Base-by-base conservation (phyloP, 495 filamentous ascomycete genomes). In the Penicillium antarcticum region DNA sequence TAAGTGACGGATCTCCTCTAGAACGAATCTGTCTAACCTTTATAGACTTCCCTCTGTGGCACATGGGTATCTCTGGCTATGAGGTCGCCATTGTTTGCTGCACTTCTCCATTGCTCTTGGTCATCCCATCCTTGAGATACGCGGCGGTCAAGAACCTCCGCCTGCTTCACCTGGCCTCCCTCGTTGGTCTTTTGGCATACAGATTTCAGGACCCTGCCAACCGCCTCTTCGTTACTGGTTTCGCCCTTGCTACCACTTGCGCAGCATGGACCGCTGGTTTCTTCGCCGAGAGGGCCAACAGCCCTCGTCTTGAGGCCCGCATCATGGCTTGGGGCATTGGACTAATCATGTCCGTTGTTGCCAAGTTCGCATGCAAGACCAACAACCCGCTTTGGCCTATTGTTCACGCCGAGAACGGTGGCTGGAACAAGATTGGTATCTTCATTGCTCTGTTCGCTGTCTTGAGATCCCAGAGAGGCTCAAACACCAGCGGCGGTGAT, bases 31-130 rank as follows among this genome's bases (percentile, higher is more conserved):
- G 31, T 48, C 65, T 65, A 36, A 72, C 61, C 23, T 50, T 45
- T 2, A 38, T 53, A 91, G 88, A 95, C 65, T 99, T 99, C 63
- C 94, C 94, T 13, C 81, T 99, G n/a, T 99, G 95, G 95, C 84
- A 97, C 67, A 97, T 99, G 95, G 95, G 95, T 50, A 91, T 99
- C 52, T 99, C 95, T 7, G 95, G 95, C 48, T 97, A 95, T 56
- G 95, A 99, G 71, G 85, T 85, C 21, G 76, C 92, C 53, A 83
- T 99, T 66, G 83, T 96, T 80, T 79, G 79, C 53, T 91, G 87
- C n/a, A 61, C 90, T 43, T 87, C 91, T 5, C 94, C 95, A 0
- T 73, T 91, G 18, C 67, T 97, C n/a, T 85, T 97, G 26, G 81
- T 77, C 21, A 86, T 92, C 48, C 76, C 71, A 26, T 77, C 85